Base-by-base conservation (phyloP, 352 stramenopile species). In the Phytophthora syringae region DNA sequence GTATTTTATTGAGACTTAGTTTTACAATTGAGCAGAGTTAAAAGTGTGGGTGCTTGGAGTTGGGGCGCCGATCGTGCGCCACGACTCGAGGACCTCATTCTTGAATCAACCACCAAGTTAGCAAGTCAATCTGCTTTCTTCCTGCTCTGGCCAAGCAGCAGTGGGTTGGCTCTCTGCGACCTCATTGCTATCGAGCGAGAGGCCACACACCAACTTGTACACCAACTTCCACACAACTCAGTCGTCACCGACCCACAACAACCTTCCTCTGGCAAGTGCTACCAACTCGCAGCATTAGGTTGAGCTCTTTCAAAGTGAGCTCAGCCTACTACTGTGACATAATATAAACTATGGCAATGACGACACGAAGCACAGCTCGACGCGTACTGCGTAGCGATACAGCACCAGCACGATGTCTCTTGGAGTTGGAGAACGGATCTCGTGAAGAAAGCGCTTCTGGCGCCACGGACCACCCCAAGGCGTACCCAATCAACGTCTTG, bases 1-100 rank as follows among this genome's bases (percentile, higher is more conserved):
- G 37, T 37, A 59, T 59, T 59, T 59, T 40, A 50, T 36, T 30
- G 16, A 37, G 51, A 58, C 51, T 59, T 59, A 50, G 37, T 22
- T 59, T 59, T 40, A 59, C 7, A 49, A 59, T 40, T 32, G 27
- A 32, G 27, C 5, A 32, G 27, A 59, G 36, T n/a, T 40, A 40
- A 40, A 16, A 40, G 10, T 40, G 34, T 3, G 34, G 34, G 34
- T 40, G 34, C 34, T n/a, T n/a, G 10, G 4, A 16, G 9, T 40
- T 40, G 34, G 15, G 15, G 34, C 15, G 34, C 9, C 34, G 15
- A 40, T 13, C 34, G 16, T 13, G 13, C 34, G 10, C 10, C 9
- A 40, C 34, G 51, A 49, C 37, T 50, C 51, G 10, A 25, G n/a
- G 16, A 34, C 47, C 16, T 59, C 37, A 59, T 59, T 59, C 51